Evolutionary conservation across 2,329 filamentous ascomycete genomes (phyloP), one percentile per base, ranked within the genome.

Genomic region (Fusarium scirpi): DNA sequence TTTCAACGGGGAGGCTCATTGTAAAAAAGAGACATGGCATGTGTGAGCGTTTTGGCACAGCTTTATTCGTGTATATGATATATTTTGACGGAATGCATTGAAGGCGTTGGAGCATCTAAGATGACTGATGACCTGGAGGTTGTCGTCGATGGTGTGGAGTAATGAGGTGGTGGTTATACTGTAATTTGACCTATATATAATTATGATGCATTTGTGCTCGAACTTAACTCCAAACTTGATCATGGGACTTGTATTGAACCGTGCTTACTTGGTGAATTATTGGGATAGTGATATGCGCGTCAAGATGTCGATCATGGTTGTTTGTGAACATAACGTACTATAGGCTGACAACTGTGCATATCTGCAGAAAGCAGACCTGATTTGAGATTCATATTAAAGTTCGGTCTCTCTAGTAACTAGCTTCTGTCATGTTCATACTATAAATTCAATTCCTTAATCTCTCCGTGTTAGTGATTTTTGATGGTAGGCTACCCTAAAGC

Each of bases 1-100:
- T 67, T 77, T 22, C 70, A 75, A 62, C 81, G 76, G 64, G 82
- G 82, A 44, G 84, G 82, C 68, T 86, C 85, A 22, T 76, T 84
- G 60, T 86, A 70, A 69, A 67, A 53, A 65, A 27, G 38, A 22
- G 43, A 34, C 45, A 53, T 49, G 49, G 46, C 54, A 65, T 65
- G 24, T 38, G 41, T 29, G 54, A 67, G 73, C 67, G 68, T 68
- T 71, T 30, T 34, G 60, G 53, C 40, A 58, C 47, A 51, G 57
- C 55, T 61, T 63, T 29, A 34, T 61, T 67, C 40, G 51, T 49
- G 38, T 64, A 38, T 51, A 61, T 46, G 43, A 38, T 61, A 53
- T 38, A 47, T 62, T 53, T 43, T 62, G 60, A 58, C 55, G 56
- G 46, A 54, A 53, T 72, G 70, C 71, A 75, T 74, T 34, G 45